Base-by-base conservation (phyloP, 371 early-diverging fungal genomes). In the Syncephalastrum racemosum region DNA sequence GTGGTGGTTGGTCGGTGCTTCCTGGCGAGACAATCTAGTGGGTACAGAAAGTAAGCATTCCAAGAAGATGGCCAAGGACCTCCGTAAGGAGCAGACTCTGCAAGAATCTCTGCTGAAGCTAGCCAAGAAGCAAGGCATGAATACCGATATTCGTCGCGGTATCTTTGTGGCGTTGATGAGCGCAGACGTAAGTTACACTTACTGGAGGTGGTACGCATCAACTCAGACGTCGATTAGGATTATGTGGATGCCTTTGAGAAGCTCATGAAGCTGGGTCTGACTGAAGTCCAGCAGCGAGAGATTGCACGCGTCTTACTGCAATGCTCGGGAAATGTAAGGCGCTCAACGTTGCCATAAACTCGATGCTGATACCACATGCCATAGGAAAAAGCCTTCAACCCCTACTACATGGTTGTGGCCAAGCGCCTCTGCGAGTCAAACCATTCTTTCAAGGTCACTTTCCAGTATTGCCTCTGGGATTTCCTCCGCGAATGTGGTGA, bases 401-500 rank as follows among this genome's bases (percentile, higher is more conserved):
- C 96, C n/a, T 98, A 88, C 69, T 98, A 98, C 59, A 84, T 91
- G 50, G 81, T 94, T 43, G 90, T 97, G 3, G 90, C 89, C 12
- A 78, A 88, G 45, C 73, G 85, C 51, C 72, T 98, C 49, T 93
- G 93, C 70, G 72, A 77, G 39, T 75, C 81, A 24, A 82, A 85
- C 53, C 89, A 90, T 70, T 86, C 89, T 12, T 91, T 86, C 77
- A 90, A 89, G 73, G 85, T 97, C 56, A 98, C 98, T 3, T 90
- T 93, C 67, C 94, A 95, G 80, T 98, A 91, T 63, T 85, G 89
- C 20, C 80, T 98, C 23, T 98, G 98, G 98, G 98, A 98, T 71
- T 85, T 90, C 61, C 60, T 92, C 50, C 76, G 91, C 43, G 89
- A 87, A 62, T 71, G 88, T 59, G 93, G 93, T 40, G 90, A 90